Percentiles rank a stretch among this genome's conserved stretches.
These are phyloP conservation scores for Salmacisia buchloeana DNA, from an alignment of 1,284 basidiomycete genomes.

Conservation along the genomic window DNA sequence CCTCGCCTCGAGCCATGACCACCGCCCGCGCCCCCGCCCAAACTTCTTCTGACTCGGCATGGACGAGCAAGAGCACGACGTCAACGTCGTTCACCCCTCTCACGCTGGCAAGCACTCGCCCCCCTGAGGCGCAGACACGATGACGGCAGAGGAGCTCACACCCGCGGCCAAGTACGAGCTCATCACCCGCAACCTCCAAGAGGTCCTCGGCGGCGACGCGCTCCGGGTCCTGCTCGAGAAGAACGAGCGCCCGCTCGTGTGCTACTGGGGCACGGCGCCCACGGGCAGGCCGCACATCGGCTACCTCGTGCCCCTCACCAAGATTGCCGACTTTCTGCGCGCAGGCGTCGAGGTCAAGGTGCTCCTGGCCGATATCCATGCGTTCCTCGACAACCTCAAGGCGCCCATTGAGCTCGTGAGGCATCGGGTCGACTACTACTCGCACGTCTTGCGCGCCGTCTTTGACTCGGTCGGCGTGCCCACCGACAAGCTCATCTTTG, in stretches of 20 bases:
- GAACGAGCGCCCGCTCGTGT: constrained; percentile 30
- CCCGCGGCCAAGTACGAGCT: constrained; percentile 69
- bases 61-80: too few relatives aligned
- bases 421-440: constrained; percentile 86
- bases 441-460: constrained; percentile 72
- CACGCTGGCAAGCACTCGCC: too few relatives aligned
- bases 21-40: too few relatives aligned
- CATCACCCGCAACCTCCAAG: constrained; percentile 79
- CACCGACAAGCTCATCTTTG: constrained; percentile 64
- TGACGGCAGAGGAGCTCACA: constrained; percentile 14
- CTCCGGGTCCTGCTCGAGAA: constrained; percentile 78
- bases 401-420: constrained; percentile 89
- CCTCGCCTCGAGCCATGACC: too few relatives aligned
- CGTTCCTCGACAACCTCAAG: constrained; percentile 96
- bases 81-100: too few relatives aligned
- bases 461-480: constrained; percentile 87
- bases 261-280: constrained; percentile 71
- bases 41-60: too few relatives aligned
- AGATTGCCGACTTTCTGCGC: constrained; percentile 91
- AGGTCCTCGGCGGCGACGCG: constrained; percentile 78
- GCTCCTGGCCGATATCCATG: constrained; percentile 92
- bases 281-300: constrained; percentile 91
- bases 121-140: too few relatives aligned
- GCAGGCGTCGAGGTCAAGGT: constrained; percentile 90
- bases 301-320: constrained; percentile 90